Base-by-base conservation (phyloP, 257 asterid genomes). In the Ocimum tenuiflorum region DNA sequence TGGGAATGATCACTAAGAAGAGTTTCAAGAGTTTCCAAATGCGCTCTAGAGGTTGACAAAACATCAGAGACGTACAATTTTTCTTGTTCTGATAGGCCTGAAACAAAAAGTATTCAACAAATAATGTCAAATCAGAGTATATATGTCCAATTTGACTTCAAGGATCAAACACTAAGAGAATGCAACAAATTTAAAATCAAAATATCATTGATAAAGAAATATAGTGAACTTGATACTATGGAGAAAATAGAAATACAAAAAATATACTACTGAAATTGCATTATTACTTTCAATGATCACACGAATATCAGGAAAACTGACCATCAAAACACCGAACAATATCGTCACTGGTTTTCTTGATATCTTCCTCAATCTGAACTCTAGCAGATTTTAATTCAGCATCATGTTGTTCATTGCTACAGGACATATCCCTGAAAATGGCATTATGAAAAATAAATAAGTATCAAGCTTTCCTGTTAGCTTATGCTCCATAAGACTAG, bases 51-150 rank as follows among this genome's bases (percentile, higher is more conserved):
- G 33, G 81, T 72, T 11, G 76, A 58, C 64, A 82, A 60, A 65
- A 91, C 80, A 68, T 67, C 82, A 7, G 85, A 75, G 62, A 87
- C 76, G 13, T 79, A 82, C 8, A 58, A 46, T 68, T 73, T 83
- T 71, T 84, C 95, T 60, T 80, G 78, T 75, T 86, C 79, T 6
- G 88, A 86, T 71, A 83, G 57, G 52, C 81, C 96, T 91, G 87
- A 54, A 67, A 61, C 29, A 39, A 9, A 48, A 66, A 5, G 65
- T n/a, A 27, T 23, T 9, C 14, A 52, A 23, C 19, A 19, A 10
- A 19, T 11, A 39, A 31, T 20, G 31, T 47, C 24, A 36, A n/a
- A n/a, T n/a, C n/a, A n/a, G n/a, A n/a, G n/a, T n/a, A n/a, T n/a
- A n/a, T 3, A 33, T 29, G 41, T 15, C 31, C 31, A 14, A 41